Percentiles rank a stretch among this genome's conserved stretches.
phyloP scores from a whole-genome alignment of 2,329 filamentous ascomycete species.

The Boeremia exigua region DNA sequence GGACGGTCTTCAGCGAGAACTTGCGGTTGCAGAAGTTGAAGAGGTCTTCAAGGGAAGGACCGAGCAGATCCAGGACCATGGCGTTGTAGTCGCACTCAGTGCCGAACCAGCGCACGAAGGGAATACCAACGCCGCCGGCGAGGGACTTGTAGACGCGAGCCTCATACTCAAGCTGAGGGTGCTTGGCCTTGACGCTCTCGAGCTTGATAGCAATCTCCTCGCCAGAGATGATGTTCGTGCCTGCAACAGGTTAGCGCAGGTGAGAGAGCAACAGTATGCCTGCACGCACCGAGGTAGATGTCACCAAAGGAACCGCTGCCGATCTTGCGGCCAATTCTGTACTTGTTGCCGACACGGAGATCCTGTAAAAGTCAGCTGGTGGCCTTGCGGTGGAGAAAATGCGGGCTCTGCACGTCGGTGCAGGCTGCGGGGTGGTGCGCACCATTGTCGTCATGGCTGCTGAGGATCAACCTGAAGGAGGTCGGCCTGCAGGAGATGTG shows the following conservation, averaged over 20 bases:
- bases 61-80: constrained; percentile 97
- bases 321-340: constrained; percentile 99
- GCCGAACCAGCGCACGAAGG: constrained; percentile 99
- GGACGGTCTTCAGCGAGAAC: constrained; percentile 97
- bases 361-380: constrained; percentile 67
- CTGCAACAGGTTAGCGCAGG: constrained; percentile 52
- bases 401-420: constrained; percentile 17
- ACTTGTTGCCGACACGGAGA: constrained; percentile 98
- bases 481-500: constrained; percentile 35
- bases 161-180: constrained; percentile 98
- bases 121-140: constrained; percentile 95
- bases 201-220: constrained; percentile 99
- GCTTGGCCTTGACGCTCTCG: constrained; percentile 99
- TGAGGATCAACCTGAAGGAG: constrained; percentile 41
- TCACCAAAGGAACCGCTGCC: constrained; percentile 97
- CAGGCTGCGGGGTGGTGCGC: constrained; percentile 48
- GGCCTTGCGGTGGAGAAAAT: constrained; percentile 17
- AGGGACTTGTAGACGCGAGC: constrained; percentile 90
- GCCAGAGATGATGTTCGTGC: constrained; percentile 99
- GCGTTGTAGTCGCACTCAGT: constrained; percentile 99
- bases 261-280: background rate
- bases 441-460: constrained; percentile 69
- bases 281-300: constrained; percentile 79
- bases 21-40: constrained; percentile 99
- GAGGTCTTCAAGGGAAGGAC: constrained; percentile 92